Evolutionary conservation across 139 green algal genomes (phyloP).

Genomic region (Coelastrella sp.): DNA sequence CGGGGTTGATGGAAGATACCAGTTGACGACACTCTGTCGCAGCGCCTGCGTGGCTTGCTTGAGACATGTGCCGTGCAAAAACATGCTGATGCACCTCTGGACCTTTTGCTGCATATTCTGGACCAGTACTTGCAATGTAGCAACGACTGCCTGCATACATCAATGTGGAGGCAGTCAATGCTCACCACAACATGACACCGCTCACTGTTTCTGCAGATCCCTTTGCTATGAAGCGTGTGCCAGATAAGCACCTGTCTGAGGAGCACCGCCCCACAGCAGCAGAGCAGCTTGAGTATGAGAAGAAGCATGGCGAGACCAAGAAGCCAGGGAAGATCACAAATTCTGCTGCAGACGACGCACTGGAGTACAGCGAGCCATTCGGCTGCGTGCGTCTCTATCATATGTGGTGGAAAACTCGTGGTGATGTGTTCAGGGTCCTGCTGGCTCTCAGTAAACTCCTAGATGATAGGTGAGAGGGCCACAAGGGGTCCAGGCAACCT

Average conservation of each 20-base stretch:
- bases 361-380: constrained; percentile 33
- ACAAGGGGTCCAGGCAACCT: no score
- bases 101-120: no score
- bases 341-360: not conserved
- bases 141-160: not conserved
- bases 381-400: constrained; percentile 31
- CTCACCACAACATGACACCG: not conserved
- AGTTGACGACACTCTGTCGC: no score
- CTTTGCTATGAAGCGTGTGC: constrained; percentile 24
- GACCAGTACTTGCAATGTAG: not conserved
- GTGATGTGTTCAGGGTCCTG: constrained; percentile 43
- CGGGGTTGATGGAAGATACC: no score
- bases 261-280: constrained; percentile 3
- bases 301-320: not conserved
- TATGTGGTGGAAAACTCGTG: constrained; percentile 20
- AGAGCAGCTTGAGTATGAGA: not conserved
- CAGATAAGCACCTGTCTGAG: not conserved
- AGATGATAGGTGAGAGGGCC: not conserved
- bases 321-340: constrained; percentile 1
- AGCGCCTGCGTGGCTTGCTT: no score
- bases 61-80: not conserved
- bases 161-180: not conserved
- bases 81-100: not conserved
- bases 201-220: not conserved
- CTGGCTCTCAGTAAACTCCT: not conserved